phyloP scores from a whole-genome alignment of 1,139 yeast species.

The Lodderomyces oxycetoniae region DNA sequence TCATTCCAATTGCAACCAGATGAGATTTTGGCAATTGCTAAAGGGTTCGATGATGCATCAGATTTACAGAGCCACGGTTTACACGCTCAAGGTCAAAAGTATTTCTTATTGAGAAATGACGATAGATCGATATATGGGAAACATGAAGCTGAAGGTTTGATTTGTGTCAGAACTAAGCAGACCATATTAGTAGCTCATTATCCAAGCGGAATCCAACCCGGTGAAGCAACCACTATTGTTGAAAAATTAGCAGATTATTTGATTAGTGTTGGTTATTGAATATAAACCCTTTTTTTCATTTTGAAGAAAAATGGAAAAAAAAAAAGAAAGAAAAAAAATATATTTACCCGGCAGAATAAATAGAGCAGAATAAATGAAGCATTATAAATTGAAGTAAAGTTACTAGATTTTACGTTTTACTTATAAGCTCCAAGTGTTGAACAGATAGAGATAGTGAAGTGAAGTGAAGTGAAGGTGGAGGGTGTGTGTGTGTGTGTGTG shows the following conservation, averaged over 20 bases:
- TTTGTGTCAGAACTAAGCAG: conserved; percentile 91
- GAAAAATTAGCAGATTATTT: conserved; percentile 94
- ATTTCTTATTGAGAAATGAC: conserved; percentile 84
- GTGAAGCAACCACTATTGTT: conserved; percentile 90
- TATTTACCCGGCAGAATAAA: too few relatives aligned
- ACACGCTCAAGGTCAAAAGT: conserved; percentile 80
- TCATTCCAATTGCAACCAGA: conserved; percentile 61
- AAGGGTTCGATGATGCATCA: conserved; percentile 76
- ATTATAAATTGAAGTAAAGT: background rate
- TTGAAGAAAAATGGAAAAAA: background rate
- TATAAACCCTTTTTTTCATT: background rate
- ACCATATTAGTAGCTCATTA: conserved; percentile 93
- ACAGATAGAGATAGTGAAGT: too few relatives aligned
- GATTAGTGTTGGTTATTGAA: conserved; percentile 75
- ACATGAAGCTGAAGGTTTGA: conserved; percentile 78
- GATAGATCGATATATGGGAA: conserved; percentile 93
- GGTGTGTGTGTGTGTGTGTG: too few relatives aligned
- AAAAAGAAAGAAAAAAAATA: background rate
- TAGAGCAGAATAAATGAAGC: background rate
- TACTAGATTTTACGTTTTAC: too few relatives aligned
- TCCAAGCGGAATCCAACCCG: conserved; percentile 85
- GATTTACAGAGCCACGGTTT: conserved; percentile 80
- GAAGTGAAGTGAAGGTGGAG: too few relatives aligned
- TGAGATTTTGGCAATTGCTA: conserved; percentile 72
- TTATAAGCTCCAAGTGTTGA: too few relatives aligned